Base-by-base conservation (phyloP, 768 basidiomycete species). In the Neoboletus magnificus region DNA sequence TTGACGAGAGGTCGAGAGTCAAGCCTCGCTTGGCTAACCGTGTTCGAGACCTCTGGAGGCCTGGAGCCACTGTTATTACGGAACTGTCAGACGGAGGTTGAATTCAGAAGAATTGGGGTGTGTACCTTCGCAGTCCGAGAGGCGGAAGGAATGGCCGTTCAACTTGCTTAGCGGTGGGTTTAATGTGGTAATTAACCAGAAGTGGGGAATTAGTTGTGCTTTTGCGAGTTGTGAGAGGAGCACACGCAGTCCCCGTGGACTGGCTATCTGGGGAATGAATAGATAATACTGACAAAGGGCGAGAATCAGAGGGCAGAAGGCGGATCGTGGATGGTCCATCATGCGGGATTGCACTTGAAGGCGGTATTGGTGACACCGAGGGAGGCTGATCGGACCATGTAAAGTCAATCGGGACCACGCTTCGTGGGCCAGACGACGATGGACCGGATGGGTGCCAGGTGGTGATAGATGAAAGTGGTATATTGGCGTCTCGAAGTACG, bases 61-160 rank as follows among this genome's bases (percentile, higher is more conserved):
- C 43, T 52, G 20, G 8, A 30, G 29, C 22, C 25, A 27, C 36
- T 46, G 4, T 33, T 44, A 10, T 53, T 33, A 55, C 35, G 42
- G 36, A 46, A 46, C 13, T 36, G 39, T 64, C 45, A 61, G 45
- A 50, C 25, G 18, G 36, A 35, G 4, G 32, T 22, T 27, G 43
- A 36, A 43, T 41, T 30, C 35, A n/a, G 5, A 15, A 45, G 25
- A 9, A 5, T 22, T 29, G 20, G 15, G 35, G 13, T 7, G 37
- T 8, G n/a, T 54, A 67, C 63, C 54, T 65, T 56, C 33, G 45
- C 18, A n/a, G n/a, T 13, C 40, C 15, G 23, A 22, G 25, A 12
- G 43, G 29, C 20, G 29, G 48, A 52, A 39, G 49, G 27, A 22
- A 29, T 18, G 35, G 13, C 6, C 29, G 30, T 18, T 47, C 32